Percentiles rank a stretch among this genome's conserved stretches.
phyloP scores from a whole-genome alignment of 805 yeast genomes.

The Candida krabiensis region DNA sequence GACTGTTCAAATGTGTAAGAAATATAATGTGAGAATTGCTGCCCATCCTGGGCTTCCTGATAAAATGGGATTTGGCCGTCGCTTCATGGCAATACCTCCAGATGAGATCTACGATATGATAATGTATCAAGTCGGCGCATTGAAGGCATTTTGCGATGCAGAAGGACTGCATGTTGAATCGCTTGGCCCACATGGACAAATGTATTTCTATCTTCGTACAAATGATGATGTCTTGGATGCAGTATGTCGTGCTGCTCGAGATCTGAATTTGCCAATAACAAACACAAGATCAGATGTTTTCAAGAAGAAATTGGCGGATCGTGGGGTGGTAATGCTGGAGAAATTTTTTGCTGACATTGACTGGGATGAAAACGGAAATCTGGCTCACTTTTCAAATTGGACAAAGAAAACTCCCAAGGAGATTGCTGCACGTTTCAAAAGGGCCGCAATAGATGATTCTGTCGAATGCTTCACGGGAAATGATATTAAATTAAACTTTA shows the following conservation, averaged over 20 bases:
- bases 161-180: conserved; percentile 27
- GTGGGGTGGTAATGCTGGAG: conserved; percentile 21
- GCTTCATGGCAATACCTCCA: conserved; percentile 29
- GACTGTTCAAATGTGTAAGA: conserved; percentile 27
- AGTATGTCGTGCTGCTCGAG: conserved; percentile 30
- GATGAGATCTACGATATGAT: conserved; percentile 32
- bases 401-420: conserved; percentile 20
- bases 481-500: conserved; percentile 15
- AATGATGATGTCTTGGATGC: conserved; percentile 32
- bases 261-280: conserved; percentile 25
- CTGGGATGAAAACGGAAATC: conserved; percentile 19
- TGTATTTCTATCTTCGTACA: conserved; percentile 29
- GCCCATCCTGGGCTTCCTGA: conserved; percentile 37
- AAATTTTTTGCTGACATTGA: conserved; percentile 28
- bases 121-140: conserved; percentile 33
- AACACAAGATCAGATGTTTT: conserved; percentile 4
- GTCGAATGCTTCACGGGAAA: conserved; percentile 16
- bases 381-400: conserved; percentile 20
- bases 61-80: conserved; percentile 33
- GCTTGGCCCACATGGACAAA: conserved; percentile 33
- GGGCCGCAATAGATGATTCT: conserved; percentile 17
- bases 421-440: conserved; percentile 14
- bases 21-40: conserved; percentile 29
- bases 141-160: conserved; percentile 29
- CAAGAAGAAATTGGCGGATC: conserved; percentile 14